Base-by-base conservation (phyloP, 306 rosid genomes). In the Quercus wislizeni region DNA sequence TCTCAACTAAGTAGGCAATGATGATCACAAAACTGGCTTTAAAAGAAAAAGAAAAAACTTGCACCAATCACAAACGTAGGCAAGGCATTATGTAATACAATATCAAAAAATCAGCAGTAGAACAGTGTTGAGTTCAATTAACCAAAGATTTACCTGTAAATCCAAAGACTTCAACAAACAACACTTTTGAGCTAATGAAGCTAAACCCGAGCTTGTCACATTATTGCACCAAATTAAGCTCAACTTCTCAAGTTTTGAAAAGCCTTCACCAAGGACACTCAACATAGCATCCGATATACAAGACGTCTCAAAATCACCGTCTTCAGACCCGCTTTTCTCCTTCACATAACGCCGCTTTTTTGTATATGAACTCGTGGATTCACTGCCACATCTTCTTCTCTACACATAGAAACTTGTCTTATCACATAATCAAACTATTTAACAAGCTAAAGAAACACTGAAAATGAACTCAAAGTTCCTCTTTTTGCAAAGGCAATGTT, bases 141-240 rank as follows among this genome's bases (percentile, higher is more conserved):
- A 76, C 25, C 14, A 30, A 74, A 65, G 61, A 38, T 20, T 76
- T 55, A 91, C 99, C 99, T 93, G 99, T 85, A 95, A 83, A 73
- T 95, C 98, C 93, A 95, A 84, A 27, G 94, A 87, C 55, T 88
- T 95, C 84, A 95, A 80, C 55, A 41, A 73, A 17, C 74, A 71
- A 58, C 98, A 93, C 86, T 87, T 87, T 4, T 52, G 79, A 43
- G 97, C 94, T 0, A 93, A 84, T 19, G 94, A 90, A 9, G 76
- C 69, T 72, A 95, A 85, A 8, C 97, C 98, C 3, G 57, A 55
- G 73, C 93, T 90, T 10, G 96, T 87, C 69, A 93, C 90, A 30
- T 84, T 89, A 54, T 97, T 91, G 88, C 98, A 93, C 98, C 97
- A 95, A 54, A 95, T 91, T 58, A 95, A 87, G 88, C 87, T 91